phyloP scores from a whole-genome alignment of 495 filamentous ascomycete genomes.

The Hyaloscypha variabilis region DNA sequence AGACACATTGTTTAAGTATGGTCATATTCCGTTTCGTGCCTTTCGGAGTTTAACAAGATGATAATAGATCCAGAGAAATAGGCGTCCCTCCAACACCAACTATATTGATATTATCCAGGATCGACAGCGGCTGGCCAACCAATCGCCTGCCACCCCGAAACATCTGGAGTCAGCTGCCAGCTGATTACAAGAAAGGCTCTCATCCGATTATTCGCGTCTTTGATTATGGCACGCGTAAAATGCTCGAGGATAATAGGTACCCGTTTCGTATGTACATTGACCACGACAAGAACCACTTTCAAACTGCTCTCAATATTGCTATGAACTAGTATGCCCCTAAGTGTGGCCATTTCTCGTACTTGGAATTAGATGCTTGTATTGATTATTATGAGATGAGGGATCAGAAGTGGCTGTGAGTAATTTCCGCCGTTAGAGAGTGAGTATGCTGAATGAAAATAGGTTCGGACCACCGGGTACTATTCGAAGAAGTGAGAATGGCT shows the following conservation, averaged over 20 bases:
- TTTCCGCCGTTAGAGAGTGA: neutral
- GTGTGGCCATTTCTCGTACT: neutral
- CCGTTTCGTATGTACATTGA: neutral
- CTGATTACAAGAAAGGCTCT: neutral
- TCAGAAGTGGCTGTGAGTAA: neutral
- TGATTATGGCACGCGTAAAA: neutral
- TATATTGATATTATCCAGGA: neutral
- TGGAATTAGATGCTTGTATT: neutral
- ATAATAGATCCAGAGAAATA: neutral
- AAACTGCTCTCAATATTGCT: neutral
- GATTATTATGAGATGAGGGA: neutral
- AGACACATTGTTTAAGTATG: neutral
- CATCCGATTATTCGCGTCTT: neutral
- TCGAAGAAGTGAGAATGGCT: neutral
- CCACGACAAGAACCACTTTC: neutral
- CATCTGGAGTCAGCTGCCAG: neutral
- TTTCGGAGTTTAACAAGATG: neutral
- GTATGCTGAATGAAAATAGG: neutral
- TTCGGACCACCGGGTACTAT: neutral
- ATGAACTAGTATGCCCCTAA: neutral
- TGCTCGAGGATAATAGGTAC: neutral
- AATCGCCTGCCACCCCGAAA: neutral
- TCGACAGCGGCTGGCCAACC: neutral
- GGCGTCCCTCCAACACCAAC: neutral
- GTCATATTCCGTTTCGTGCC: neutral